Conservation (phyloP, 208 protist species). For the Acanthamoeba culbertsoni region DNA sequence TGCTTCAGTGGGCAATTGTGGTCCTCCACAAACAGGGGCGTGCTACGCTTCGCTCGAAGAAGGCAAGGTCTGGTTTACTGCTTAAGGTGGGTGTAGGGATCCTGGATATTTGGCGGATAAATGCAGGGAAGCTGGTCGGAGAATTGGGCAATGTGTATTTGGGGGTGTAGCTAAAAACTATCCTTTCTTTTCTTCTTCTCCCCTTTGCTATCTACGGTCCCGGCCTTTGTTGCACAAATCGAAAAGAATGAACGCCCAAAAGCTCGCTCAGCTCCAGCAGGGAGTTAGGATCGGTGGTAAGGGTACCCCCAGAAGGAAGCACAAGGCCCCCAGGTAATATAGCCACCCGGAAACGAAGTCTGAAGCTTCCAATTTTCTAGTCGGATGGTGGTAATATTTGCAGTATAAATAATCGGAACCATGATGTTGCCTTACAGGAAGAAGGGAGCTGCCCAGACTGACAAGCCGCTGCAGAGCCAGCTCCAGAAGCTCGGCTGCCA, state of each 20-base stretch:
- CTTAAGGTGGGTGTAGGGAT: neutral
- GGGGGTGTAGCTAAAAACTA: neutral
- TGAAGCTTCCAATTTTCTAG: too few relatives aligned
- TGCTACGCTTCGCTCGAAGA: neutral
- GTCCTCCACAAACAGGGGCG: neutral
- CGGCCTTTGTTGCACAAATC: neutral
- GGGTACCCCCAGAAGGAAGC: conserved; percentile 91
- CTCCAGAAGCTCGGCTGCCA: conserved; percentile 93
- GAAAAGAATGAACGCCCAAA: neutral
- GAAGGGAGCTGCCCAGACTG: conserved; percentile 83
- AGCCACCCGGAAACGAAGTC: neutral
- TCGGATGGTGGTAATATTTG: too few relatives aligned
- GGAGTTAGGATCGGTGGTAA: conserved; percentile 95
- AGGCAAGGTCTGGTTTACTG: neutral
- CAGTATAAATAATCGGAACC: neutral
- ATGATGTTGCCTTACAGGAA: neutral
- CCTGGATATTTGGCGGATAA: neutral
- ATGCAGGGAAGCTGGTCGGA: neutral
- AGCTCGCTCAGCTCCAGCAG: conserved; percentile 46
- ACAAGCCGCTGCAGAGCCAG: conserved; percentile 93
- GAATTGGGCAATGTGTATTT: neutral
- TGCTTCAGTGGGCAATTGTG: too few relatives aligned
- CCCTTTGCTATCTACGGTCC: neutral
- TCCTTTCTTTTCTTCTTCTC: neutral
- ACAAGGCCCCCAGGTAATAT: conserved; percentile 78